Base-by-base conservation (phyloP, 441 rosid species). In the Monsonia emarginata region DNA sequence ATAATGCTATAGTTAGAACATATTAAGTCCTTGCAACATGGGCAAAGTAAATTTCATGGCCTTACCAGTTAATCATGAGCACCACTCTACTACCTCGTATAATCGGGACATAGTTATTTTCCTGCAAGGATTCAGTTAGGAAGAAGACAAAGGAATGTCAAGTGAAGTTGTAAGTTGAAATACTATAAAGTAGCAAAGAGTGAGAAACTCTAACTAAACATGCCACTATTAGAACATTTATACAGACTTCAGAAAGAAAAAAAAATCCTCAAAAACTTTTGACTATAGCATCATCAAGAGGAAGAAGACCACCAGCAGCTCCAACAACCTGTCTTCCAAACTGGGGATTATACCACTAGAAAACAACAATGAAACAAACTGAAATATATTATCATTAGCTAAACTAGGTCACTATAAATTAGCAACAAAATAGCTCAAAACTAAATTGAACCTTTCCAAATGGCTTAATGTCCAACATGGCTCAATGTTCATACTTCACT, bases 21-120 rank as follows among this genome's bases (percentile, higher is more conserved):
- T n/a, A n/a, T n/a, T n/a, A n/a, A n/a, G n/a, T n/a, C n/a, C n/a
- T n/a, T n/a, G n/a, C n/a, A n/a, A n/a, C n/a, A n/a, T n/a, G n/a
- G n/a, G n/a, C n/a, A 42, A 31, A 40, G 61, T 24, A 8, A 75
- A 71, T 13, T 32, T 14, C 61, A 44, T 31, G 26, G 69, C 69
- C 93, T 75, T 86, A 94, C 97, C 97, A 96, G 21, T 94, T 94
- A 65, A 94, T 80, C 95, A 94, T 84, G 79, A 94, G 94, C 75
- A 89, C 92, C 87, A 94, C 99, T 73, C 89, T 75, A 76, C 77
- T 85, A 66, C 99, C 99, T 25, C 92, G 85, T 24, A 92, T 85
- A 59, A 94, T 94, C 25, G 97, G 96, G 74, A 94, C 96, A 78
- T 94, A 94, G 75, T 82, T 88, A 69, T 86, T 91, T 79, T 91